Percentiles rank a stretch among this genome's conserved stretches.
Evolutionary conservation across 1,284 basidiomycete genomes (phyloP).

Genomic region (Porodaedalea pini): DNA sequence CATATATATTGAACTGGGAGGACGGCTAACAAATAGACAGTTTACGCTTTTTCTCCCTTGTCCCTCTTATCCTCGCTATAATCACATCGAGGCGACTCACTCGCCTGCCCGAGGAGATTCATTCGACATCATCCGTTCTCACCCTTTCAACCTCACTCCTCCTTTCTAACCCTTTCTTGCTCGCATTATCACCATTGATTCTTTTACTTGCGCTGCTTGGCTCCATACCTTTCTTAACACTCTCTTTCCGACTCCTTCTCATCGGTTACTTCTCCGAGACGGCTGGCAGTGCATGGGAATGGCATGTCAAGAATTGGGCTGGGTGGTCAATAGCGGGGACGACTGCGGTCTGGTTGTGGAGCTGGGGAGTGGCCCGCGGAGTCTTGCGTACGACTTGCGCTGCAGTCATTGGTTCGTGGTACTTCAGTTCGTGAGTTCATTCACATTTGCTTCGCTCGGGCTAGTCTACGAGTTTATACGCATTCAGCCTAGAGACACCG

Average conservation of each 20-base stretch:
- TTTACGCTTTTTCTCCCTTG: conserved; percentile 72
- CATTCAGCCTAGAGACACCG: conserved; percentile 44
- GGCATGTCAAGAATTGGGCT: conserved; percentile 77
- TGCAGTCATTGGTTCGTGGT: conserved; percentile 89
- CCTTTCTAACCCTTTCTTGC: conserved; percentile 74
- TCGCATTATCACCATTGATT: conserved; percentile 76
- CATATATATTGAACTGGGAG: conserved; percentile 1
- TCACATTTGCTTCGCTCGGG: background rate
- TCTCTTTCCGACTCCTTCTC: conserved; percentile 78
- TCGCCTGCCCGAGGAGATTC: conserved; percentile 60
- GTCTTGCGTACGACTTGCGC: conserved; percentile 75
- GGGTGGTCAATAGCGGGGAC: conserved; percentile 76
- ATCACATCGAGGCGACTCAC: conserved; percentile 72
- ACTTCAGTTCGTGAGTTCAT: conserved; percentile 71
- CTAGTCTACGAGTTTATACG: conserved; percentile 14
- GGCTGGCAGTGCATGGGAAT: conserved; percentile 46
- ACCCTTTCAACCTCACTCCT: conserved; percentile 79
- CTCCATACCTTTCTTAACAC: conserved; percentile 82
- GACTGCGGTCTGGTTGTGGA: conserved; percentile 82
- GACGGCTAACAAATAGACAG: conserved; percentile 31
- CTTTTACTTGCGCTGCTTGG: conserved; percentile 69
- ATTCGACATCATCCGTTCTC: conserved; percentile 73
- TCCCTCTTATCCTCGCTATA: conserved; percentile 69
- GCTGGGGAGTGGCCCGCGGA: conserved; percentile 84
- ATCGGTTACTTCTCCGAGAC: conserved; percentile 56